Evolutionary conservation across 2,329 filamentous ascomycete species (phyloP).

Genomic region (Colletotrichum musicola): DNA sequence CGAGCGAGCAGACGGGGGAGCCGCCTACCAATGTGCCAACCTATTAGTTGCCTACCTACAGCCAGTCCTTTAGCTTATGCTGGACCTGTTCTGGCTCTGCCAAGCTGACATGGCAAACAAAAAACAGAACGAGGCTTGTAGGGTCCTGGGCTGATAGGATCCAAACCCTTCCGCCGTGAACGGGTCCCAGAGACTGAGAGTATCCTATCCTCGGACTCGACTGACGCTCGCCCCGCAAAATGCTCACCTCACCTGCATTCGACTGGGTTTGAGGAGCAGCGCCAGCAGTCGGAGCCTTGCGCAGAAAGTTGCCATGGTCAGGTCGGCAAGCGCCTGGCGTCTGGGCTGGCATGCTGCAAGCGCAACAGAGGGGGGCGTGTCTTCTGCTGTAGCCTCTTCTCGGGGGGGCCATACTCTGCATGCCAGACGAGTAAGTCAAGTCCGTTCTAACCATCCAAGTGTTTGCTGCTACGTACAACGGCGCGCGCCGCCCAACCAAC

Average conservation of each 20-base stretch:
- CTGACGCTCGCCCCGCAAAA: neutral
- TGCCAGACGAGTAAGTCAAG: constrained; percentile 12
- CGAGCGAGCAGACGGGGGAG: too few relatives aligned
- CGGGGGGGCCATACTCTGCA: neutral
- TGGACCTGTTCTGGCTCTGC: neutral
- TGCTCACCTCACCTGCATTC: constrained; percentile 17
- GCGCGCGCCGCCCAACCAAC: constrained; percentile 1
- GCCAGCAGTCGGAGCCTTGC: constrained; percentile 5
- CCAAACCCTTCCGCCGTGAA: constrained; percentile 14
- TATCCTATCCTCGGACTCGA: constrained; percentile 8
- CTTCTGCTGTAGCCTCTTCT: neutral
- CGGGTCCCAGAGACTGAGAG: neutral
- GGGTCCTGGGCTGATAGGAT: constrained; percentile 29
- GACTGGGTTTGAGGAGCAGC: constrained; percentile 5
- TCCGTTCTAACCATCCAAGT: neutral
- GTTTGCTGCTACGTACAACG: neutral
- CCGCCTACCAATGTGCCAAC: neutral
- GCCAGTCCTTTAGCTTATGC: too few relatives aligned
- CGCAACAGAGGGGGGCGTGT: neutral
- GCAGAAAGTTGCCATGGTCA: neutral
- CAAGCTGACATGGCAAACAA: neutral
- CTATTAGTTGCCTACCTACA: neutral
- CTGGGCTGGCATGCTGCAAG: neutral
- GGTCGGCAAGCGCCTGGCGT: constrained; percentile 7
- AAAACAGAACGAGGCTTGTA: constrained; percentile 4